Conservation (phyloP, 2,329 filamentous ascomycete genomes). For the Phoma sp. region DNA sequence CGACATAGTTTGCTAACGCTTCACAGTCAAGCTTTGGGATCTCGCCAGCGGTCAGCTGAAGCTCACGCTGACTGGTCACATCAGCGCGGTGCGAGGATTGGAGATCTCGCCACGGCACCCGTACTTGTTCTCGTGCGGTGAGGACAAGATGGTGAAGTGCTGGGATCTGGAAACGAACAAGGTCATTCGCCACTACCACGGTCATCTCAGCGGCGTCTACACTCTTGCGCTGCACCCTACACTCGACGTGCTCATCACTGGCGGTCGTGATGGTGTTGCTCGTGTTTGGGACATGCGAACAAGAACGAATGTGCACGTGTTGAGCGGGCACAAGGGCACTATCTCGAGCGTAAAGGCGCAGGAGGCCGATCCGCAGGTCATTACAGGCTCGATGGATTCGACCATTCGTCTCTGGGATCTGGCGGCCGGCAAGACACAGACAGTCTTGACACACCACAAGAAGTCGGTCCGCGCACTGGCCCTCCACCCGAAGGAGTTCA, state of each 20-base stretch:
- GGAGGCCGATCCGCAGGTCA: constrained; percentile 94
- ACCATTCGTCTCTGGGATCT: constrained; percentile 78
- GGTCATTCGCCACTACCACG: constrained; percentile 84
- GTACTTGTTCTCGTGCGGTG: constrained; percentile 95
- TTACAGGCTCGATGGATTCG: constrained; percentile 86
- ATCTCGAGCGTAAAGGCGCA: constrained; percentile 90
- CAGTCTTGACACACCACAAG: constrained; percentile 96
- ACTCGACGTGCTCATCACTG: constrained; percentile 91
- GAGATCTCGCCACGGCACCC: constrained; percentile 93
- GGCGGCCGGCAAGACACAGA: constrained; percentile 94
- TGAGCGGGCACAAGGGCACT: constrained; percentile 88
- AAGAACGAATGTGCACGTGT: constrained; percentile 90
- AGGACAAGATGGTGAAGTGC: constrained; percentile 99
- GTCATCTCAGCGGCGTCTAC: constrained; percentile 95
- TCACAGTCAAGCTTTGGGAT: constrained; percentile 89
- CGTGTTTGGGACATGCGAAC: constrained; percentile 98
- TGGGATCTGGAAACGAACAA: constrained; percentile 99
- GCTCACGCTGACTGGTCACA: constrained; percentile 40
- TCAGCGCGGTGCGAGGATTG: constrained; percentile 62
- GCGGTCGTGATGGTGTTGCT: constrained; percentile 91
- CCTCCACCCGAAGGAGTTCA: constrained; percentile 90
- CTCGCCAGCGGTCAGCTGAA: constrained; percentile 72
- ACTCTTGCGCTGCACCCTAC: constrained; percentile 92
- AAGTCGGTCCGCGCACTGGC: constrained; percentile 89
- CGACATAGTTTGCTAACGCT: not conserved